Base-by-base conservation (phyloP, 495 filamentous ascomycete species). In the Penicillium dipodomyicola region DNA sequence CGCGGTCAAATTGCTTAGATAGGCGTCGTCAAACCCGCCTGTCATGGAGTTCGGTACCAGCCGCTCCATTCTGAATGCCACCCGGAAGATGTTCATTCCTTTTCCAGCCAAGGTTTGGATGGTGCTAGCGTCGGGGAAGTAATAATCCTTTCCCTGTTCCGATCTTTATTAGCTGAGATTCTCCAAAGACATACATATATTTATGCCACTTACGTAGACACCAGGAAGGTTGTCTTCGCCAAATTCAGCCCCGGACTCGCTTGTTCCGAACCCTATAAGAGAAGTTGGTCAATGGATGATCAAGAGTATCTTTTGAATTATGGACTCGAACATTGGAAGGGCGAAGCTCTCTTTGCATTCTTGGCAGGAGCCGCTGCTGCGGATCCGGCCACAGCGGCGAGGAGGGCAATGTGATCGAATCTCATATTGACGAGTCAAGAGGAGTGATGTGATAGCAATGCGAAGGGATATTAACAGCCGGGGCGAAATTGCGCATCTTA, bases 61-160 rank as follows among this genome's bases (percentile, higher is more conserved):
- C 20, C 86, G 82, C 68, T 90, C 87, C 85, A 89, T 89, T 67
- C 82, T 67, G 67, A 88, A 83, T 1, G 79, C 75, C 43, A 90
- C 74, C 14, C 86, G 83, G 80, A 89, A 89, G 49, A 79, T 83
- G 64, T 89, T 90, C 75, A 86, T 81, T 8, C 87, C 87, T 41
- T 77, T 73, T 46, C 70, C 74, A 29, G 82, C 72, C 68, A 89
- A 72, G 5, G 77, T 82, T 70, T 83, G 54, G 46, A 85, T 80
- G 44, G 75, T 70, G 23, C 67, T 68, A 10, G 78, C 74, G 23
- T 76, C 77, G 1, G 84, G 84, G 78, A 82, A 86, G 41, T 71
- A 82, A 67, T 82, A 87, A 59, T 85, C 76, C 46, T 78, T 84
- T 54, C 78, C 82, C 30, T 67, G 12, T 30, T 9, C 25, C 23